Conservation (phyloP, 768 basidiomycete species). For the Boletellus ananas region DNA sequence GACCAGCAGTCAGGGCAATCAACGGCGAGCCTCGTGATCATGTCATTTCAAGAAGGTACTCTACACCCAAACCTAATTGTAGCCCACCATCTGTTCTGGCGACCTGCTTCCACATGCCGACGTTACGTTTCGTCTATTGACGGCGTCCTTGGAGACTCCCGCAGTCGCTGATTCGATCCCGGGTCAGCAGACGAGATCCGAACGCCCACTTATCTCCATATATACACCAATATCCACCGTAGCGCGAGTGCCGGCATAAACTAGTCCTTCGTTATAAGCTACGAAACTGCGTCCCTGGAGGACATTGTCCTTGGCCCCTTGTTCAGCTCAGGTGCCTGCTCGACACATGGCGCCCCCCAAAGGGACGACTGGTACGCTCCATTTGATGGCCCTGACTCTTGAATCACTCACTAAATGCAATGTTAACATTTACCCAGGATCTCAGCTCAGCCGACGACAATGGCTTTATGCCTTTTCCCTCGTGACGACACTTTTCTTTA, state of each 20-base stretch:
- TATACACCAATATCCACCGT: constrained; percentile 3
- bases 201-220: not conserved
- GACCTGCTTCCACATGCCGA: not conserved
- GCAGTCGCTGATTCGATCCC: not conserved
- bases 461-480: constrained; percentile 62
- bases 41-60: not conserved
- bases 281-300: not conserved
- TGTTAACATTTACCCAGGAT: constrained; percentile 14
- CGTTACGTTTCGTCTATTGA: not conserved
- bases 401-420: not conserved
- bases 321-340: not conserved
- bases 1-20: not conserved
- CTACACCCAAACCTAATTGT: not conserved
- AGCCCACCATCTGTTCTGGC: constrained; percentile 2
- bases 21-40: constrained; percentile 7
- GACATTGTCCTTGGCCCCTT: constrained; percentile 3
- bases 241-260: not conserved
- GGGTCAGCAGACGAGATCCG: not conserved
- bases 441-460: constrained; percentile 42
- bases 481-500: constrained; percentile 74
- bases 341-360: constrained; percentile 34
- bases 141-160: not conserved
- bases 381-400: not conserved
- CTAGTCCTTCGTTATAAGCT: constrained; percentile 12
- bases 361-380: constrained; percentile 41